Percentiles rank a stretch among this genome's conserved stretches.
phyloP scores from a whole-genome alignment of 768 basidiomycete species.

The Agrocybe chaxingu region DNA sequence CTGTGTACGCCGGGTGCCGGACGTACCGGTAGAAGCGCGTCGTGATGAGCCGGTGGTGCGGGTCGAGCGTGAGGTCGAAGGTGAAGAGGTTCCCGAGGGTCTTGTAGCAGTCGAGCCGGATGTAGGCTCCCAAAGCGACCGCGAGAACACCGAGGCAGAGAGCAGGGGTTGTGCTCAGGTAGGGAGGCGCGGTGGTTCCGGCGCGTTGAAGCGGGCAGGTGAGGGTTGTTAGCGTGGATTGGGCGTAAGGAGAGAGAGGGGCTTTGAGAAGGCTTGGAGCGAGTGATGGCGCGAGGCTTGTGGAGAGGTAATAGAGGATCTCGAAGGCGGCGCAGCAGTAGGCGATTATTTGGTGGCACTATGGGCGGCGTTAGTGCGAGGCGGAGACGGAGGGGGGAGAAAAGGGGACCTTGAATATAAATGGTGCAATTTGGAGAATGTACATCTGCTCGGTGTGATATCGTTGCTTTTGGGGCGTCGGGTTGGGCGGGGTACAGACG shows the following conservation, averaged over 20 bases:
- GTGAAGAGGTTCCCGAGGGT: constrained; percentile 55
- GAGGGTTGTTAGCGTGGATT: constrained; percentile 23
- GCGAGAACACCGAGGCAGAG: constrained; percentile 44
- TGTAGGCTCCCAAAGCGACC: constrained; percentile 39
- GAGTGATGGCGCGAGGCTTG: constrained; percentile 8
- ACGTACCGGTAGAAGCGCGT: constrained; percentile 48
- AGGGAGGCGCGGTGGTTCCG: constrained; percentile 20
- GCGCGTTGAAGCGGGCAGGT: constrained; percentile 25
- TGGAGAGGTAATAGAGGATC: constrained; percentile 36
- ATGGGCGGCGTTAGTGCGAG: neutral
- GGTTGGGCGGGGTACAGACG: constrained; percentile 57
- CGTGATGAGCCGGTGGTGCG: constrained; percentile 48
- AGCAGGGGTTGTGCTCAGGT: constrained; percentile 34
- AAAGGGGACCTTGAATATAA: constrained; percentile 47
- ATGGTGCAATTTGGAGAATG: constrained; percentile 52
- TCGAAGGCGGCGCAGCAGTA: constrained; percentile 53
- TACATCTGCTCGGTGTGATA: constrained; percentile 52
- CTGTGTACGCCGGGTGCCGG: constrained; percentile 55
- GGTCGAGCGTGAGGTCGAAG: constrained; percentile 55
- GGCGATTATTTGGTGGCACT: constrained; percentile 49
- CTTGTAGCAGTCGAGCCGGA: constrained; percentile 52
- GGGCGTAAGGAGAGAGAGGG: constrained; percentile 26
- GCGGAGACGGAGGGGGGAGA: neutral
- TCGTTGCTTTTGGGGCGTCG: constrained; percentile 43
- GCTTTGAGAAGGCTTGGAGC: too few relatives aligned